Base-by-base conservation (phyloP, 2,329 filamentous ascomycete species). In the Alternaria solani region DNA sequence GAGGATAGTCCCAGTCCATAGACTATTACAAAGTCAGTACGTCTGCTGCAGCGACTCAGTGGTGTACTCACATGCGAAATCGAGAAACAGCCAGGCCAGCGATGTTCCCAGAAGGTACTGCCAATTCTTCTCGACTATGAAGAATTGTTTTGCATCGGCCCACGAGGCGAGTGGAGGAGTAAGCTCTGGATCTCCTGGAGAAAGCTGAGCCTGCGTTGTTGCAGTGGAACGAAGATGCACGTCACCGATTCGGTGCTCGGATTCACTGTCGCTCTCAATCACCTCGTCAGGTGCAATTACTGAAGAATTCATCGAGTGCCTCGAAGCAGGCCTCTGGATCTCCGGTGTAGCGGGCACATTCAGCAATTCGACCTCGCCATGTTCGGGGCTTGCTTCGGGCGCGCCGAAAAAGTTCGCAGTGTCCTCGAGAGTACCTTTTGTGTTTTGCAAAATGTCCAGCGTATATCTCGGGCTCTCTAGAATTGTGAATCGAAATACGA, bases 171-270 rank as follows among this genome's bases (percentile, higher is more conserved):
- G 68, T 12, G 74, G 74, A 59, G 72, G 78, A 67, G 82, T 82
- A 53, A 84, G 81, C 65, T 82, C 85, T 61, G 85, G 85, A 36
- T 76, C 73, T 5, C 68, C 69, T 5, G 71, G 70, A 20, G 67
- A 61, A 39, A 72, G 51, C 16, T 69, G 57, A 9, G 57, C 30
- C 6, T 55, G 32, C 8, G 53, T 46, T 14, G 41, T 7, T 2
- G 58, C 54, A 6, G 51, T 34, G 16, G 55, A 46, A 20, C 53
- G 62, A 36, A 57, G 53, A 8, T 61, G 58, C 2, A 51, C 54
- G 9, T 65, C 62, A 49, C 62, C 65, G 4, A 55, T 48, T n/a
- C 59, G 52, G 11, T 61, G 36, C 30, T 72, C 69, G 25, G 68
- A 69, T 8, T 74, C 74, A 48, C 68, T 72, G 30, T 75, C 69